Conservation (phyloP, 139 green algal species). For the Haematococcus lacustris region DNA sequence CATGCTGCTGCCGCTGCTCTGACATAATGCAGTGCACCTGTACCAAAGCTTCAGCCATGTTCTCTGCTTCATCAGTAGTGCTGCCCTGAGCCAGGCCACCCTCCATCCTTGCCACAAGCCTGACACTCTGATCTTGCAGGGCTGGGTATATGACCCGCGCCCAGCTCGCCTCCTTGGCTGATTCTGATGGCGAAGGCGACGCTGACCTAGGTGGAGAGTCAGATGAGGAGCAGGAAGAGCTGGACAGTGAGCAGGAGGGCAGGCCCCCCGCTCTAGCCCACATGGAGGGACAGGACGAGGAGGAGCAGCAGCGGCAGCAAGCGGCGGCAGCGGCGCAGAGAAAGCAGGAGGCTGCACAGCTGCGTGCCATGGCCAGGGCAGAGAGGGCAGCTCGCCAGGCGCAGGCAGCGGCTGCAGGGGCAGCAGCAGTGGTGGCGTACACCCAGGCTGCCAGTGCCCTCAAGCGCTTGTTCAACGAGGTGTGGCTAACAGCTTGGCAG, state of each 20-base stretch:
- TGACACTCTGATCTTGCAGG: neutral
- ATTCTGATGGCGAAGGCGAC: neutral
- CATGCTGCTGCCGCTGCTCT: no score
- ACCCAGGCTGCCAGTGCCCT: no score
- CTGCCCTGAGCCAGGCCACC: neutral
- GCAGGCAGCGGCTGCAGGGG: neutral
- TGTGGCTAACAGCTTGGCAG: no score
- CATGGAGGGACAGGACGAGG: no score
- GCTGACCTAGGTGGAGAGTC: neutral
- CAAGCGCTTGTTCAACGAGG: no score
- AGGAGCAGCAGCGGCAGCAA: no score
- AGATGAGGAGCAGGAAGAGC: neutral
- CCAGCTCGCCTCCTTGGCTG: no score
- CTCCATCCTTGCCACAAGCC: neutral
- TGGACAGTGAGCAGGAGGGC: neutral
- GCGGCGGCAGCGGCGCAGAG: no score
- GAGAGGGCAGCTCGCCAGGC: neutral
- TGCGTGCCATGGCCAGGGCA: neutral
- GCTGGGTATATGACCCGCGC: neutral
- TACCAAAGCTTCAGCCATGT: neutral
- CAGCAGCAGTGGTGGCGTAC: neutral
- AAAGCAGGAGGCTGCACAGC: neutral
- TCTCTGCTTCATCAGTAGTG: neutral
- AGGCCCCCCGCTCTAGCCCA: no score
- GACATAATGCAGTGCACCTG: no score